phyloP scores from a whole-genome alignment of 768 basidiomycete species.

The Artomyces pyxidatus region DNA sequence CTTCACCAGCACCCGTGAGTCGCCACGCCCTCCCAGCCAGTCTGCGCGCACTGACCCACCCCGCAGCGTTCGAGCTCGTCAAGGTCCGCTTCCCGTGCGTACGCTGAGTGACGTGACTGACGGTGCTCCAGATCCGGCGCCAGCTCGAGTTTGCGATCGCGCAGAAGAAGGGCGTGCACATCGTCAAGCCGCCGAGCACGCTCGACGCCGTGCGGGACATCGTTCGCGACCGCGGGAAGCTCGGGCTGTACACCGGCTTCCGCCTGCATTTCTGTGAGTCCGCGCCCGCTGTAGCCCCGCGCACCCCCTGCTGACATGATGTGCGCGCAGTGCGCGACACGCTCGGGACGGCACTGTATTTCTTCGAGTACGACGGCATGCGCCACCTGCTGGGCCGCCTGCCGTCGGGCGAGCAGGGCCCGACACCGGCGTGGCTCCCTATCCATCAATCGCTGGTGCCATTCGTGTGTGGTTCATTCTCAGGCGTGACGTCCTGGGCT shows the following conservation, averaged over 20 bases:
- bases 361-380: slow-evolving; percentile 90
- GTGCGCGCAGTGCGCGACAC: slow-evolving; percentile 70
- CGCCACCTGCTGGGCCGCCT: slow-evolving; percentile 77
- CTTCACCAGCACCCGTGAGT: slow-evolving; percentile 83
- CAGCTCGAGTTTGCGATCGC: slow-evolving; percentile 92
- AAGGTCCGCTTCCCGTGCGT: slow-evolving; percentile 48
- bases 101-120: background rate
- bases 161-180: slow-evolving; percentile 60
- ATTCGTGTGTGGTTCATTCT: slow-evolving; percentile 84
- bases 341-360: slow-evolving; percentile 83
- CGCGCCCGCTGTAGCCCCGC: background rate
- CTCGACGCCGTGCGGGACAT: slow-evolving; percentile 75
- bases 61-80: slow-evolving; percentile 83
- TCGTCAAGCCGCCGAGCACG: slow-evolving; percentile 73
- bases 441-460: slow-evolving; percentile 74
- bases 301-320: slow-evolving; percentile 1
- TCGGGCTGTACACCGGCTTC: slow-evolving; percentile 78
- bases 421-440: slow-evolving; percentile 80
- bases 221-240: slow-evolving; percentile 49
- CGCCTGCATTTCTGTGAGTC: slow-evolving; percentile 72
- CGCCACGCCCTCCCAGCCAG: background rate
- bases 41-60: slow-evolving; percentile 12
- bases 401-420: slow-evolving; percentile 72
- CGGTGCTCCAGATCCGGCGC: slow-evolving; percentile 57
- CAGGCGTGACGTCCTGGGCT: slow-evolving; percentile 60